A percentile compares a stretch with the other conserved stretches of the same genome.
These are phyloP conservation scores for Gigaspora rosea DNA, from an alignment of 192 early-diverging fungal species.

Conservation along the genomic window DNA sequence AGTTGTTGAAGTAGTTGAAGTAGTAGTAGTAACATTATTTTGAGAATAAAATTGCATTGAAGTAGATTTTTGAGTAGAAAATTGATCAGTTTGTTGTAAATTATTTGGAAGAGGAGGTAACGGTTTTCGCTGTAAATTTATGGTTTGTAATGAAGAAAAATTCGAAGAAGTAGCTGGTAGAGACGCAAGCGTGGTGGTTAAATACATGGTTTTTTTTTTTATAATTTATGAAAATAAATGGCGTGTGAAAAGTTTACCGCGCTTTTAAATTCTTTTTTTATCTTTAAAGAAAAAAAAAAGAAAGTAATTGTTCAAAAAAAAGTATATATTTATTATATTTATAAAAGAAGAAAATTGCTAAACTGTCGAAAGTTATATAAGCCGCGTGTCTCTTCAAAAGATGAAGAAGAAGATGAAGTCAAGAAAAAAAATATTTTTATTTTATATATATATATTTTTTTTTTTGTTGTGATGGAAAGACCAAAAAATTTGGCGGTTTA, in stretches of 20 bases:
- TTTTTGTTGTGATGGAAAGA: neutral
- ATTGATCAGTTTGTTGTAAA: neutral
- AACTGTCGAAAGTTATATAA: neutral
- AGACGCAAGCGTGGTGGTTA: neutral
- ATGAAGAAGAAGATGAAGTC: neutral
- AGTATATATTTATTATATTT: neutral
- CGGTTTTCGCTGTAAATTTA: conserved; percentile 24
- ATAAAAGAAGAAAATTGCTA: neutral
- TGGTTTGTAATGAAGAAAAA: conserved; percentile 3
- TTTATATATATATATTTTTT: neutral
- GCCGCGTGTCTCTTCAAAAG: neutral
- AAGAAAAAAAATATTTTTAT: neutral
- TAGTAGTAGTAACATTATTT: neutral
- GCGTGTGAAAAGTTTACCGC: conserved; percentile 2
- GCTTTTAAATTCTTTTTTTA: neutral
- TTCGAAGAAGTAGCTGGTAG: neutral
- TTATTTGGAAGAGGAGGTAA: conserved; percentile 10
- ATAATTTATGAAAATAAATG: neutral
- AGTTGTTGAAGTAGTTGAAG: neutral
- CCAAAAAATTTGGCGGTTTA: conserved; percentile 9
- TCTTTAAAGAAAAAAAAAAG: too few species aligned
- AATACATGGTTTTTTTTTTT: conserved; percentile 12
- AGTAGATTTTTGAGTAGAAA: neutral
- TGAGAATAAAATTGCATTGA: neutral
- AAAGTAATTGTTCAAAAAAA: neutral